Conservation (phyloP, 176 grass and related monocot genomes). For the Avena eriantha region DNA sequence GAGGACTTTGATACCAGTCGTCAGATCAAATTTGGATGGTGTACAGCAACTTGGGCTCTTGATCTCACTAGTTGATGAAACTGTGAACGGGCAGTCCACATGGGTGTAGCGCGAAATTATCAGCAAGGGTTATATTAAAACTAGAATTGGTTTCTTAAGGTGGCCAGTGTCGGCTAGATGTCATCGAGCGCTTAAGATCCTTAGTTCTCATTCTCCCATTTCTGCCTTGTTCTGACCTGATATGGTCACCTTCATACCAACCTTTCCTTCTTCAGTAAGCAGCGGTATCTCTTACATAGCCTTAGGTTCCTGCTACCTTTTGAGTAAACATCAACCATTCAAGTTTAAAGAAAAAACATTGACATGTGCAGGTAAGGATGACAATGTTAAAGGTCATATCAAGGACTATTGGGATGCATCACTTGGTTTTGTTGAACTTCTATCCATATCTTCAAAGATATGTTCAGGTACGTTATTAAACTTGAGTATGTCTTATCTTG, state of each 20-base stretch:
- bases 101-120: background rate
- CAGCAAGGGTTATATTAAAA: background rate
- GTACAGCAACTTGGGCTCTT: background rate
- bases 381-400: slow-evolving; percentile 94
- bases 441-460: slow-evolving; percentile 95
- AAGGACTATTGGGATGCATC: slow-evolving; percentile 85
- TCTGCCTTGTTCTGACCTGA: slow-evolving; percentile 20
- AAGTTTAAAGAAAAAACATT: slow-evolving; percentile 34
- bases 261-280: slow-evolving; percentile 12
- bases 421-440: slow-evolving; percentile 82
- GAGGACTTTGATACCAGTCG: background rate
- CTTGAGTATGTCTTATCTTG: background rate
- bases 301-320: background rate
- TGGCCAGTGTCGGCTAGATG: background rate
- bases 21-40: background rate
- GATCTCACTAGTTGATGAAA: slow-evolving; percentile 14
- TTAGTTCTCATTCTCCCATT: background rate
- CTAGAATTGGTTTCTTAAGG: background rate
- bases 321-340: slow-evolving; percentile 14
- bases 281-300: background rate
- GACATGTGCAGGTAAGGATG: slow-evolving; percentile 80
- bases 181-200: background rate
- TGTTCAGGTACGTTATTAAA: slow-evolving; percentile 70
- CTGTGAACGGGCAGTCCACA: slow-evolving; percentile 1
- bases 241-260: background rate